These are phyloP conservation scores for Wickerhamiella vanderwaltii DNA, from an alignment of 805 yeast species.

Conservation along the genomic window DNA sequence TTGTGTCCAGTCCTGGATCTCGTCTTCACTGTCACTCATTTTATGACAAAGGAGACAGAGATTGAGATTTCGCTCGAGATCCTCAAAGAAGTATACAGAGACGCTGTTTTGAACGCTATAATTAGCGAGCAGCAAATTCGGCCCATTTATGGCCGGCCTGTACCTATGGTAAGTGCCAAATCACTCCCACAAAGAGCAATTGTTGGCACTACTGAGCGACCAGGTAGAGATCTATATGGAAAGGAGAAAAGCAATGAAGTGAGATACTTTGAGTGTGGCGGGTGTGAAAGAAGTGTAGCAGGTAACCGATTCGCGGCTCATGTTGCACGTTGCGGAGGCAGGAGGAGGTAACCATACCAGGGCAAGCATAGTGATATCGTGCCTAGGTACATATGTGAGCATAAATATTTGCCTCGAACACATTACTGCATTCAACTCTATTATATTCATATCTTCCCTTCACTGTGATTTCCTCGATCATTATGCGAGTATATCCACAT, in stretches of 20 bases:
- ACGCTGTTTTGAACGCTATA: constrained; percentile 27
- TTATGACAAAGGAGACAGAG: constrained; percentile 2
- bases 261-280: constrained; percentile 61
- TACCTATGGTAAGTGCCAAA: constrained; percentile 1
- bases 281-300: constrained; percentile 77
- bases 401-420: too few relatives aligned
- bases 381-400: too few relatives aligned
- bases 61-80: constrained; percentile 13
- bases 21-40: constrained; percentile 27
- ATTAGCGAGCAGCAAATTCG: constrained; percentile 26
- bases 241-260: constrained; percentile 36
- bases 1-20: constrained; percentile 32
- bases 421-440: too few relatives aligned
- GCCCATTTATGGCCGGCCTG: constrained; percentile 25
- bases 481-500: too few relatives aligned
- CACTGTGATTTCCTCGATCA: too few relatives aligned
- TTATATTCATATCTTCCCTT: too few relatives aligned
- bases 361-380: too few relatives aligned
- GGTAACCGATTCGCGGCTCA: constrained; percentile 91
- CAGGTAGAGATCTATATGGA: constrained; percentile 33
- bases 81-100: constrained; percentile 23
- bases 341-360: constrained; percentile 28
- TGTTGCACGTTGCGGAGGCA: constrained; percentile 76
- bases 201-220: constrained; percentile 11
- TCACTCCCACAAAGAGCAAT: not conserved